These are phyloP conservation scores for Aspergillus aculeatinus DNA, from an alignment of 2,329 filamentous ascomycete species.

Conservation along the genomic window DNA sequence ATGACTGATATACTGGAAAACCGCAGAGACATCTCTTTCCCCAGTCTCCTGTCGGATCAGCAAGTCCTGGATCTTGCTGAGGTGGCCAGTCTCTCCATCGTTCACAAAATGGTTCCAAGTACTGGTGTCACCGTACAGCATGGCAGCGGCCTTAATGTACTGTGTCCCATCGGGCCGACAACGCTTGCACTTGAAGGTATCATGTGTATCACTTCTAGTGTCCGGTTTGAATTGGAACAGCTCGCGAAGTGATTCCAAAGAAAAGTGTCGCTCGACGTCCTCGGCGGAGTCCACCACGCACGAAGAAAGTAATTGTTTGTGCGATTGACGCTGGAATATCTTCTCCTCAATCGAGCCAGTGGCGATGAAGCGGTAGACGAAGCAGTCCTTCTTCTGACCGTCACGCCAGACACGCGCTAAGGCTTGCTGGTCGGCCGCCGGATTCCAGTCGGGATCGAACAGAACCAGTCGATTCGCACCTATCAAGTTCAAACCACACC, in stretches of 20 bases:
- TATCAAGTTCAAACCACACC: slow-evolving; percentile 93
- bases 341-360: slow-evolving; percentile 99
- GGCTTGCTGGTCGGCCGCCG: slow-evolving; percentile 94
- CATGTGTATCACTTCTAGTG: slow-evolving; percentile 91
- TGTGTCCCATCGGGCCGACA: slow-evolving; percentile 87
- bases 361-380: slow-evolving; percentile 98
- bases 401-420: slow-evolving; percentile 98
- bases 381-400: slow-evolving; percentile 98
- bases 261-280: slow-evolving; percentile 96
- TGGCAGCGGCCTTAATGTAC: slow-evolving; percentile 83
- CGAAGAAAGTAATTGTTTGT: slow-evolving; percentile 94
- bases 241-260: slow-evolving; percentile 83
- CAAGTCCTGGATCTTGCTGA: slow-evolving; percentile 85
- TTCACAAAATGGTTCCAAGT: slow-evolving; percentile 99
- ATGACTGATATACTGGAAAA: slow-evolving; percentile 99
- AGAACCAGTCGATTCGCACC: slow-evolving; percentile 92
- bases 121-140: slow-evolving; percentile 96
- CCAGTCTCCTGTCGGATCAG: slow-evolving; percentile 80
- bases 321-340: slow-evolving; percentile 96
- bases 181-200: slow-evolving; percentile 97
- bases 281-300: slow-evolving; percentile 96
- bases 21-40: slow-evolving; percentile 80
- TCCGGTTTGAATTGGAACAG: slow-evolving; percentile 87
- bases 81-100: slow-evolving; percentile 61
- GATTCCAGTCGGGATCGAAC: slow-evolving; percentile 98